Conservation (phyloP, 176 grass and related monocot species). For the Typha latifolia region DNA sequence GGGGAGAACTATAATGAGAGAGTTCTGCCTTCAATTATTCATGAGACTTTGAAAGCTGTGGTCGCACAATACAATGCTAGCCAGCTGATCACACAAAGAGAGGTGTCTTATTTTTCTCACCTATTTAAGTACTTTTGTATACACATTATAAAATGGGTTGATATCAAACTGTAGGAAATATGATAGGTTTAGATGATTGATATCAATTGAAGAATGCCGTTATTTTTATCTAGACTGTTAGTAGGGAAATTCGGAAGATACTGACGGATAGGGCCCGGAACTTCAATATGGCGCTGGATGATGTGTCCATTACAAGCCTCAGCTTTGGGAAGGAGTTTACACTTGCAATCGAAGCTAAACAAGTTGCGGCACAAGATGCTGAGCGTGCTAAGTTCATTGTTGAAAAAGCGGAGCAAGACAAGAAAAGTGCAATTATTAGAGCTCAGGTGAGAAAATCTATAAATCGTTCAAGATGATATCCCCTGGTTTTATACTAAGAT, state of each 20-base stretch:
- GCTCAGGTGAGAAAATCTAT: slow-evolving; percentile 38
- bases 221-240: slow-evolving; percentile 54
- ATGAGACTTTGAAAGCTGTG: slow-evolving; percentile 92
- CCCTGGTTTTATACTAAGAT: too few species aligned
- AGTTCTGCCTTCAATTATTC: slow-evolving; percentile 92
- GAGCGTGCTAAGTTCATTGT: slow-evolving; percentile 86
- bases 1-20: slow-evolving; percentile 85
- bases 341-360: slow-evolving; percentile 92
- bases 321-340: slow-evolving; percentile 95
- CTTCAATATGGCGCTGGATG: slow-evolving; percentile 91
- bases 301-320: slow-evolving; percentile 89
- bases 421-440: slow-evolving; percentile 62
- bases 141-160: neutral
- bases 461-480: neutral
- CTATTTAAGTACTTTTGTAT: neutral
- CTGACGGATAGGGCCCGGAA: slow-evolving; percentile 85
- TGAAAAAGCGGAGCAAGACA: slow-evolving; percentile 88
- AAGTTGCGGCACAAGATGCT: slow-evolving; percentile 88
- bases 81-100: slow-evolving; percentile 93
- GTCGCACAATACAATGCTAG: slow-evolving; percentile 98
- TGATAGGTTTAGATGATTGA: neutral
- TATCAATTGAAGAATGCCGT: neutral
- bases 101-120: slow-evolving; percentile 29
- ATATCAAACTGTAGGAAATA: neutral
- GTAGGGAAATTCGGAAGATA: slow-evolving; percentile 95